Evolutionary conservation across 2,329 filamentous ascomycete species (phyloP), one percentile per base, ranked within the genome.

Genomic region (Harringtonia lauricola): DNA sequence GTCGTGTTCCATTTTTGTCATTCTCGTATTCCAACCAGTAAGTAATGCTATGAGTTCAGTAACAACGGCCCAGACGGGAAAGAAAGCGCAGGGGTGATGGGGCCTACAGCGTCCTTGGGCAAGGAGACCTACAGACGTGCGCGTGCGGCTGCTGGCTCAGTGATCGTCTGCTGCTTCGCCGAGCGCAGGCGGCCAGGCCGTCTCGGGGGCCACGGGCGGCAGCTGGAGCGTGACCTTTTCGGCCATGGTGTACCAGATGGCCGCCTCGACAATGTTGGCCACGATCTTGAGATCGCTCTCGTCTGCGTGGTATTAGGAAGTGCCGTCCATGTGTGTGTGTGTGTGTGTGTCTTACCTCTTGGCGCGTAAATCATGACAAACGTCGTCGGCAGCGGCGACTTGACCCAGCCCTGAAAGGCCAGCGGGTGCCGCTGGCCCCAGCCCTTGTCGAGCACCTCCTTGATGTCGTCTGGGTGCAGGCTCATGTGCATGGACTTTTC

Each of bases 281-380:
- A 89, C 72, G 41, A 78, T 70, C 42, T 74, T 69, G 22, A 92
- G 60, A 58, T 94, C 86, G 22, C 72, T 68, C 46, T 78, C 71
- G 49, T 79, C 70, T 74, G 43, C 8, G 4, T 8, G 28, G n/a
- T 29, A n/a, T 19, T 28, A n/a, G 8, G 28, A 26, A 13, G 10
- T 4, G 9, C 7, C 10, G n/a, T 14, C 10, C 22, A 3, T 17
- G n/a, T 15, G 5, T 24, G 3, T 2, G 38, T 7, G 8, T 3
- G 18, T 48, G 41, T 35, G 45, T 10, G 15, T 15, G 19, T 17
- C 63, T 61, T 52, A 66, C 72, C 64, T 54, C 83, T 66, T 2
- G 87, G 86, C 17, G 86, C 84, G 63, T 94, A 94, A 5, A 94
- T 69, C 77, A 94, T 80, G 45, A 86, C 68, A 59, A 94, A 94